phyloP scores from a whole-genome alignment of 257 asterid genomes.

The Marsdenia floribunda region DNA sequence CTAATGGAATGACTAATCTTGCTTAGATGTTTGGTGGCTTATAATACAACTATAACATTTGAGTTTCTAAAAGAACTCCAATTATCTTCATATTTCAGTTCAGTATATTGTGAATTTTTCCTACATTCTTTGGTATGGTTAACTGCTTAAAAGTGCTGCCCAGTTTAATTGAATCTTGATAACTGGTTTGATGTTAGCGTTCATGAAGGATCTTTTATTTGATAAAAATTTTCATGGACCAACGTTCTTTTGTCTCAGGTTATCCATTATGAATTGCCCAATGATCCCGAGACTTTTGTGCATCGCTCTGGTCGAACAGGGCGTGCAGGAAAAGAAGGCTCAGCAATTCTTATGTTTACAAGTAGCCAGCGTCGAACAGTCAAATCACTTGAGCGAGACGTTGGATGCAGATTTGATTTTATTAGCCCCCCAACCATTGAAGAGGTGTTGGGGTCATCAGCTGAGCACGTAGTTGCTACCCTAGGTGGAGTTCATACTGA shows the following conservation, averaged over 20 bases:
- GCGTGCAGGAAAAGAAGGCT: constrained; percentile 82
- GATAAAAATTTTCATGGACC: not conserved
- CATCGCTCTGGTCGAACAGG: constrained; percentile 99
- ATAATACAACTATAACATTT: not conserved
- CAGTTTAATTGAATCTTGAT: not conserved
- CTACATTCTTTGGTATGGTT: not conserved
- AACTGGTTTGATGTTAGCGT: not conserved
- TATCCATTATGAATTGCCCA: constrained; percentile 94
- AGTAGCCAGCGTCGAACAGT: constrained; percentile 72
- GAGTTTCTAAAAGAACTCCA: not conserved
- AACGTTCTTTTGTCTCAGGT: constrained; percentile 34
- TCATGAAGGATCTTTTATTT: not conserved
- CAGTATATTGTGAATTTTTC: not conserved
- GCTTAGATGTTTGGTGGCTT: not conserved
- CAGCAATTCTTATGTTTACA: constrained; percentile 69
- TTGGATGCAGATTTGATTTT: constrained; percentile 69
- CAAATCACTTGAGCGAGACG: constrained; percentile 71
- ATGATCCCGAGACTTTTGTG: constrained; percentile 94
- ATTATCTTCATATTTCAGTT: not conserved
- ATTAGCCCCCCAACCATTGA: constrained; percentile 65
- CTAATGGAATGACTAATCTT: not conserved
- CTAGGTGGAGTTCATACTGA: constrained; percentile 44
- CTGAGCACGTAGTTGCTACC: constrained; percentile 47
- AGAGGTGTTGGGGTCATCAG: constrained; percentile 79
- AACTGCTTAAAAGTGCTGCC: not conserved